phyloP scores from a whole-genome alignment of 208 protist genomes.

The Balamuthia mandrillaris region DNA sequence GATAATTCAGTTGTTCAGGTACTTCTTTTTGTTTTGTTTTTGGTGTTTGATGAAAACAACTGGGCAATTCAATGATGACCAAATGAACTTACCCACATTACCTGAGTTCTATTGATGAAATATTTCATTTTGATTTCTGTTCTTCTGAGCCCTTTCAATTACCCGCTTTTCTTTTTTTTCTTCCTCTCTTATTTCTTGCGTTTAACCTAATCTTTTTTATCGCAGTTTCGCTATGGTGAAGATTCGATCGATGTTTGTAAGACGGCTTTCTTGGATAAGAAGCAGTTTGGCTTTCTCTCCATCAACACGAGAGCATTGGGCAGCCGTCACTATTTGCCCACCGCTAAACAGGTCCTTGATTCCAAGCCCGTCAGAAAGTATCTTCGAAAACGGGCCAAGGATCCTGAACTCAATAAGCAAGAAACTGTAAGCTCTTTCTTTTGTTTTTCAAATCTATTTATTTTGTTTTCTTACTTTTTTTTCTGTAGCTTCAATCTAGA shows the following conservation, averaged over 20 bases:
- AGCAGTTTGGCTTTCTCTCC: conserved; percentile 84
- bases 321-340: not conserved
- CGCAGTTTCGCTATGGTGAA: conserved; percentile 97
- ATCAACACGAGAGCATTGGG: conserved; percentile 62
- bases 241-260: conserved; percentile 94
- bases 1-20: conserved; percentile 90
- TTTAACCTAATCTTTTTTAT: too few species aligned
- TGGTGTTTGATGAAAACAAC: too few species aligned
- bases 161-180: too few species aligned
- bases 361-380: not conserved
- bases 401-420: not conserved
- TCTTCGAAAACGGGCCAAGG: not conserved
- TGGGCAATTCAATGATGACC: too few species aligned
- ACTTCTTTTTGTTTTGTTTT: too few species aligned
- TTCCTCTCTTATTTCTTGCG: too few species aligned
- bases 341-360: not conserved
- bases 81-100: too few species aligned
- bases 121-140: too few species aligned
- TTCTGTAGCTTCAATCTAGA: conserved; percentile 14
- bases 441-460: not conserved
- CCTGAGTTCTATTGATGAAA: too few species aligned
- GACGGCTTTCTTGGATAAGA: conserved; percentile 82
- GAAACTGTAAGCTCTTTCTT: not conserved
- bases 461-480: conserved; percentile 8
- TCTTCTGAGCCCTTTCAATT: too few species aligned